Base-by-base conservation (phyloP, 2,329 filamentous ascomycete species). In the Aspergillus sp. region DNA sequence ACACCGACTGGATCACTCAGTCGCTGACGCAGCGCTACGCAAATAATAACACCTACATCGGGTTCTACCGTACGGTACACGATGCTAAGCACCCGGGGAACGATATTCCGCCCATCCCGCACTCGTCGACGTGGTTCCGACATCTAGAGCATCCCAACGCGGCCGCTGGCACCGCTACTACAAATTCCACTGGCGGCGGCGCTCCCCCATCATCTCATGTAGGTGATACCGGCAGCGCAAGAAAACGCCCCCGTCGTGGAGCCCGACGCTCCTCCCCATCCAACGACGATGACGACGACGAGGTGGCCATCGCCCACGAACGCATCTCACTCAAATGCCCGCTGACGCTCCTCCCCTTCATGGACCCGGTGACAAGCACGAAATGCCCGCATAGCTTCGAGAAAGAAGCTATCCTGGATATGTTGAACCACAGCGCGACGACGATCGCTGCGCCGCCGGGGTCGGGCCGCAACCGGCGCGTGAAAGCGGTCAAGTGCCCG, bases 21-120 rank as follows among this genome's bases (percentile, higher is more conserved):
- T 0, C 67, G 32, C 44, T 41, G 8, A 29, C 40, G 27, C 40
- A 41, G 8, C 67, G 65, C 52, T 86, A 86, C 59, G 72, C 77
- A 4, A 66, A 71, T 6, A 73, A 84, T 57, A 79, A 82, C 53
- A 68, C 73, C 44, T 86, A 86, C 63, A 68, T 73, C 42, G 71
- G 72, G 26, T 86, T 84, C 70, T 79, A 80, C 58, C 68, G 71
- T 6, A 65, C 78, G n/a, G 70, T 83, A 3, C 81, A 84, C 60
- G 79, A 83, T 53, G 75, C 80, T 29, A 74, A 73, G 42, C 68
- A 80, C 52, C 72, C 71, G 1, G 73, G 73, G n/a, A 71, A 78
- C 44, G 68, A 75, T 3, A 73, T 73, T 1, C 74, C 75, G 3
- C 72, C 73, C 0, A 59, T 82, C 10, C 77, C 81, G 0, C 72